These are phyloP conservation scores for Pochonia chlamydosporia DNA, from an alignment of 2,329 filamentous ascomycete genomes.

Conservation along the genomic window DNA sequence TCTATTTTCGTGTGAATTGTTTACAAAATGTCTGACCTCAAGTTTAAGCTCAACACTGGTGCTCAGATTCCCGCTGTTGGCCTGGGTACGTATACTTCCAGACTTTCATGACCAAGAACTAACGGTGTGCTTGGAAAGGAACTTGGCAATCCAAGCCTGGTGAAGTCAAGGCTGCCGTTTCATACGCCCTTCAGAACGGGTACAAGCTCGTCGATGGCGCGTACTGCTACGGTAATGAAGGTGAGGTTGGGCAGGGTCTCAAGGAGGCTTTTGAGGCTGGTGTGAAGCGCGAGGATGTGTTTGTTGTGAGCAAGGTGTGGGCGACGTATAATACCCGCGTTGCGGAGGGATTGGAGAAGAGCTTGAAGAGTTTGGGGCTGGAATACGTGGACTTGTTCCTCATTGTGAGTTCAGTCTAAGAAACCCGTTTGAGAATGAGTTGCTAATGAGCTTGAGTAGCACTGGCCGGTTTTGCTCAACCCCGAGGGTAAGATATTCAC, in stretches of 20 bases:
- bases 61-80: slow-evolving; percentile 58
- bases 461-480: slow-evolving; percentile 81
- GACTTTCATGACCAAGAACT: too few species aligned
- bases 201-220: slow-evolving; percentile 64
- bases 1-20: too few species aligned
- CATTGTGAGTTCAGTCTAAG: slow-evolving; percentile 38
- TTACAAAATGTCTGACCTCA: slow-evolving; percentile 14
- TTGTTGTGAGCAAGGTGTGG: slow-evolving; percentile 84
- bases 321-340: slow-evolving; percentile 69
- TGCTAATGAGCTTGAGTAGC: slow-evolving; percentile 31
- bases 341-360: slow-evolving; percentile 65
- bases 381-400: slow-evolving; percentile 79
- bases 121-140: slow-evolving; percentile 31
- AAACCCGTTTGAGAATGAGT: too few species aligned
- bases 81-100: slow-evolving; percentile 40
- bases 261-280: slow-evolving; percentile 65
- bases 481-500: slow-evolving; percentile 51
- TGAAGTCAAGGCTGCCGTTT: slow-evolving; percentile 52
- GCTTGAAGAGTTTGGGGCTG: slow-evolving; percentile 65
- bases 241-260: slow-evolving; percentile 74
- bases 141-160: slow-evolving; percentile 60
- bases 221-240: slow-evolving; percentile 76
- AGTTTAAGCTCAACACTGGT: slow-evolving; percentile 61
- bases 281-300: slow-evolving; percentile 71
- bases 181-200: slow-evolving; percentile 49